Conservation (phyloP, 352 stramenopile genomes). For the Globisporangium emineosum region DNA sequence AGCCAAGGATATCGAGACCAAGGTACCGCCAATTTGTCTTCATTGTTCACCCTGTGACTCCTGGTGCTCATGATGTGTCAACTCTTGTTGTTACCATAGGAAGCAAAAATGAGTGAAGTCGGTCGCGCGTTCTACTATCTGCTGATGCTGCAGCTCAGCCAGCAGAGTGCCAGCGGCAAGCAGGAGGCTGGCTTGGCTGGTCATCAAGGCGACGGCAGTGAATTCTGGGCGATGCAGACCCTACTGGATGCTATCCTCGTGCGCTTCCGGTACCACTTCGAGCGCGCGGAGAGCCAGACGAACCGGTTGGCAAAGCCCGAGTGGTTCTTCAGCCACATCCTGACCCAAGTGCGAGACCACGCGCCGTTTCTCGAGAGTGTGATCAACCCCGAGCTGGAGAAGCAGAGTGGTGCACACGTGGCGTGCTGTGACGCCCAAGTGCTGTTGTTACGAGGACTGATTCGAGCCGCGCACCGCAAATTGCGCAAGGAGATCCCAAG, state of each 20-base stretch:
- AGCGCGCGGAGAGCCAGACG: conserved; percentile 56
- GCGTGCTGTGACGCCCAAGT: conserved; percentile 60
- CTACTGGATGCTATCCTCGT: conserved; percentile 51
- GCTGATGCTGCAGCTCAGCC: conserved; percentile 54
- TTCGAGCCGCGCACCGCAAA: conserved; percentile 43
- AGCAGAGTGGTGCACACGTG: conserved; percentile 32
- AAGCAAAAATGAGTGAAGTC: conserved; percentile 26
- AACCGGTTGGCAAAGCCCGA: conserved; percentile 75
- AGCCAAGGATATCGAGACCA: conserved; percentile 27
- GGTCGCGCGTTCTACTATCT: conserved; percentile 49
- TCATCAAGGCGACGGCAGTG: conserved; percentile 2
- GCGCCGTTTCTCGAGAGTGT: conserved; percentile 35
- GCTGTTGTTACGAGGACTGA: conserved; percentile 50
- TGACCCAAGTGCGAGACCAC: conserved; percentile 52
- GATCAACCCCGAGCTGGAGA: conserved; percentile 49
- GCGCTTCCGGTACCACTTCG: conserved; percentile 77
- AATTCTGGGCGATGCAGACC: conserved; percentile 68
- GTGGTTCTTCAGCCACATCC: conserved; percentile 63
- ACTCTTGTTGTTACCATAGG: conserved; percentile 13
- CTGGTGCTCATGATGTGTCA: neutral
- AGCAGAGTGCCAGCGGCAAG: conserved; percentile 20
- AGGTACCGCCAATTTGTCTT: conserved; percentile 16
- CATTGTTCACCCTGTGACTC: neutral
- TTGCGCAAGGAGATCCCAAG: conserved; percentile 42
- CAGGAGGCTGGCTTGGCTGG: neutral